Conservation (phyloP, 108 stramenopile species). For the Seminavis robusta region DNA sequence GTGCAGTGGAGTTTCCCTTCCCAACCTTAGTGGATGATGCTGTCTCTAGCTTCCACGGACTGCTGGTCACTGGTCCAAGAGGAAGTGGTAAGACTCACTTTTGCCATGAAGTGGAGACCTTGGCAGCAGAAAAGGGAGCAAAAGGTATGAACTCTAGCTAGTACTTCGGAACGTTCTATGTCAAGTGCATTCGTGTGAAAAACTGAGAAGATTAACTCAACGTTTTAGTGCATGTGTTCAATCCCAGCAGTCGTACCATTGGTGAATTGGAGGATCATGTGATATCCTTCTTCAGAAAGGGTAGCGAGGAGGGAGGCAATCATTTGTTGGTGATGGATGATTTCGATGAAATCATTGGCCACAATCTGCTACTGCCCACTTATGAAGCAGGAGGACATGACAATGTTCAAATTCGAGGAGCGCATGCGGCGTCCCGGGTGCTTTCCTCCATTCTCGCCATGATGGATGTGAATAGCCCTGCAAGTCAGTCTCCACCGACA, state of each 20-base stretch:
- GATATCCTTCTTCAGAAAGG: no score
- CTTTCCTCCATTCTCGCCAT: background rate
- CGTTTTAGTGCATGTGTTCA: background rate
- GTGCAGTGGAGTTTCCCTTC: no score
- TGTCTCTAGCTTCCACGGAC: no score
- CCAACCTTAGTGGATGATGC: no score
- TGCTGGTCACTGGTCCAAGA: conserved; percentile 56
- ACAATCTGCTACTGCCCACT: background rate
- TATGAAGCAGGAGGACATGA: background rate
- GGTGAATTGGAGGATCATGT: background rate
- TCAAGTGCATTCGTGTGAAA: background rate
- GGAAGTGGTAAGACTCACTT: conserved; percentile 75
- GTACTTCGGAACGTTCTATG: background rate
- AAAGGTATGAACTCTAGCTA: conserved; percentile 1
- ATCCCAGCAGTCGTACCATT: background rate
- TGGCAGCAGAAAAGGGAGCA: background rate
- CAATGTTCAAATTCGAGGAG: background rate
- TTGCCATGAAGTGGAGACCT: conserved; percentile 44
- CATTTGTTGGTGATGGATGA: no score
- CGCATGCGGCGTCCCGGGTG: background rate
- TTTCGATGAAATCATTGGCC: no score
- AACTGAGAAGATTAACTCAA: background rate
- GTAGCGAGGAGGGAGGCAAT: no score
- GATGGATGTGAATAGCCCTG: no score
- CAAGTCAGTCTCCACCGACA: conserved; percentile 2